Evolutionary conservation across 139 green algal genomes (phyloP).

Genomic region (Auxenochlorella pyrenoidosa): DNA sequence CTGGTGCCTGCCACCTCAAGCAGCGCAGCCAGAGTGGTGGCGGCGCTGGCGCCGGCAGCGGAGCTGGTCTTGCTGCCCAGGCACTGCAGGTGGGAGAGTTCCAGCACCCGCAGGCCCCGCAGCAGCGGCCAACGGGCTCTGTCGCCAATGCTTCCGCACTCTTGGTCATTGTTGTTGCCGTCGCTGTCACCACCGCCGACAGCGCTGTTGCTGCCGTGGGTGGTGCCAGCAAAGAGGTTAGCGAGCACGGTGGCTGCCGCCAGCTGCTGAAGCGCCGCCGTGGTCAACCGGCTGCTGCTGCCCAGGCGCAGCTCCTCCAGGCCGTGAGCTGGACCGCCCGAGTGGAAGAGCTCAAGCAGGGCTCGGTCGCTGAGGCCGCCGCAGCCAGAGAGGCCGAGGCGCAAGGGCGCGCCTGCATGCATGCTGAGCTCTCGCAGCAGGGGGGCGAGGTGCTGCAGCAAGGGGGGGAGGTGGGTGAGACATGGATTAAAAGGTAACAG

Average conservation of each 20-base stretch:
- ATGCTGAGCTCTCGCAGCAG: neutral
- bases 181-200: neutral
- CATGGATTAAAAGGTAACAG: too few relatives aligned
- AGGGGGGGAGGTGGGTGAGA: too few relatives aligned
- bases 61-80: neutral
- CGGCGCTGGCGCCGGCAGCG: neutral
- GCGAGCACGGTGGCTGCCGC: neutral
- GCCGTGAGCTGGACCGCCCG: neutral
- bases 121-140: neutral
- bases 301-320: neutral
- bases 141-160: neutral
- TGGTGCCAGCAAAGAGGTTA: too few relatives aligned
- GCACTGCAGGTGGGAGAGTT: conserved; percentile 5
- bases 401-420: neutral
- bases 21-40: neutral
- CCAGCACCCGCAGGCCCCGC: neutral
- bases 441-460: neutral
- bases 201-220: too few relatives aligned
- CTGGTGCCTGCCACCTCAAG: neutral
- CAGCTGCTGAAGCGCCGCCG: neutral
- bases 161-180: neutral
- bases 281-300: neutral
- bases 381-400: conserved; percentile 17
- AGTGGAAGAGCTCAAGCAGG: neutral
- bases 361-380: conserved; percentile 1